Evolutionary conservation across 2,329 filamentous ascomycete genomes (phyloP).

Genomic region (Calonectria pauciramosa): DNA sequence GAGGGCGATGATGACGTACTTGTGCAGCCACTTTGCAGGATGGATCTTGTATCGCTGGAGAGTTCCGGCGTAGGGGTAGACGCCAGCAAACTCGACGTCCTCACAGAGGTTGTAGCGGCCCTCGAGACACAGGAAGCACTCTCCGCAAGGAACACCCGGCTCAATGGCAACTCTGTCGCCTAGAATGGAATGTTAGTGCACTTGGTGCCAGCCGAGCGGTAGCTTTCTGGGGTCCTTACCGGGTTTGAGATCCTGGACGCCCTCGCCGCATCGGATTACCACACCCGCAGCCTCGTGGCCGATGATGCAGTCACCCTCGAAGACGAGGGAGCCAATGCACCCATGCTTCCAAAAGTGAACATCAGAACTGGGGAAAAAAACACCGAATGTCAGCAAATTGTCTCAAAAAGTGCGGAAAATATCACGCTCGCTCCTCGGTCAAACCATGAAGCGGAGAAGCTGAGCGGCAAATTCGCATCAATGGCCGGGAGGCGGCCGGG

Average conservation of each 20-base stretch:
- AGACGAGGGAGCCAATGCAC: conserved; percentile 72
- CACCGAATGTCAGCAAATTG: conserved; percentile 7
- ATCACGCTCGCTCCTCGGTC: neutral
- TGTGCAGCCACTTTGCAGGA: conserved; percentile 71
- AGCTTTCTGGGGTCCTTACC: conserved; percentile 45
- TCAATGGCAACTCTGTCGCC: conserved; percentile 78
- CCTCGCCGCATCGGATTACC: conserved; percentile 69
- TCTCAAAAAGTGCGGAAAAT: neutral
- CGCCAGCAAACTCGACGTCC: conserved; percentile 71
- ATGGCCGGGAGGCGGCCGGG: neutral
- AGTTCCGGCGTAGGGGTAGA: conserved; percentile 72
- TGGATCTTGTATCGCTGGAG: conserved; percentile 74
- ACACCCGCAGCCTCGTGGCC: conserved; percentile 75
- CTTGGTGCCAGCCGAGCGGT: neutral
- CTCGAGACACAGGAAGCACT: conserved; percentile 70
- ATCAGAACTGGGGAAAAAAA: conserved; percentile 63
- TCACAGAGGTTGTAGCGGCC: conserved; percentile 76
- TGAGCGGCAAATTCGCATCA: neutral
- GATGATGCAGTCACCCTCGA: conserved; percentile 74
- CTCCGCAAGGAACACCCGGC: conserved; percentile 73
- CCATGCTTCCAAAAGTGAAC: conserved; percentile 78
- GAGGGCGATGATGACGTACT: conserved; percentile 44
- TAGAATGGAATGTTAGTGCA: conserved; percentile 30
- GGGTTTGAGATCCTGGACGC: conserved; percentile 64
- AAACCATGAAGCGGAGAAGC: neutral